These are phyloP conservation scores for Hyphopichia fennica DNA, from an alignment of 1,139 yeast species.

Conservation along the genomic window DNA sequence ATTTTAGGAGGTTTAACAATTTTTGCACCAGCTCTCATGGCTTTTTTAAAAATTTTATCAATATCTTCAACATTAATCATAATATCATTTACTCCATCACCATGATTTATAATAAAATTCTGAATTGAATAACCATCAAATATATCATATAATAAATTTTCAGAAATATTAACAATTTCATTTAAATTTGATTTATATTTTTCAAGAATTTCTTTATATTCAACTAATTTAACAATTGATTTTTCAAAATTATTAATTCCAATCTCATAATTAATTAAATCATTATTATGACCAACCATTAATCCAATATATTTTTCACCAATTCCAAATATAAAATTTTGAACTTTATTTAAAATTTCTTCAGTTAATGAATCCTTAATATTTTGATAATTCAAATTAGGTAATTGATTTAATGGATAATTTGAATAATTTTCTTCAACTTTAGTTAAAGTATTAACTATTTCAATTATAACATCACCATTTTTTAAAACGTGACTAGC, in stretches of 20 bases:
- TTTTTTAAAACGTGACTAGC: conserved; percentile 63
- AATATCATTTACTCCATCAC: conserved; percentile 77
- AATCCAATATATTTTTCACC: background rate
- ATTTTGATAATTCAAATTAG: background rate
- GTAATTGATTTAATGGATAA: background rate
- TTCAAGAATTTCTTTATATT: background rate
- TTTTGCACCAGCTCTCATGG: conserved; percentile 57
- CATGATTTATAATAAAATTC: conserved; percentile 57
- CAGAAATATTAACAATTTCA: background rate
- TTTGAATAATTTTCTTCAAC: background rate
- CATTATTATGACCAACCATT: background rate
- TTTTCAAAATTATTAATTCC: background rate
- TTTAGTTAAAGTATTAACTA: conserved; percentile 28
- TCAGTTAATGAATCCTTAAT: background rate
- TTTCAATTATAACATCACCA: conserved; percentile 56
- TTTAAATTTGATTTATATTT: background rate
- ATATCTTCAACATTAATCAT: conserved; percentile 59
- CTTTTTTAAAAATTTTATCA: conserved; percentile 41
- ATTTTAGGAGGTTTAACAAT: conserved; percentile 42
- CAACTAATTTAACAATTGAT: background rate
- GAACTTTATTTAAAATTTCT: background rate
- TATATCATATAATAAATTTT: background rate
- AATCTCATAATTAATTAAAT: background rate
- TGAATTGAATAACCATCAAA: conserved; percentile 18
- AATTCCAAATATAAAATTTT: background rate